Percentiles rank a stretch among this genome's conserved stretches.
These are phyloP conservation scores for Penicillium atrosanguineum DNA, from an alignment of 495 filamentous ascomycete species.

Conservation along the genomic window DNA sequence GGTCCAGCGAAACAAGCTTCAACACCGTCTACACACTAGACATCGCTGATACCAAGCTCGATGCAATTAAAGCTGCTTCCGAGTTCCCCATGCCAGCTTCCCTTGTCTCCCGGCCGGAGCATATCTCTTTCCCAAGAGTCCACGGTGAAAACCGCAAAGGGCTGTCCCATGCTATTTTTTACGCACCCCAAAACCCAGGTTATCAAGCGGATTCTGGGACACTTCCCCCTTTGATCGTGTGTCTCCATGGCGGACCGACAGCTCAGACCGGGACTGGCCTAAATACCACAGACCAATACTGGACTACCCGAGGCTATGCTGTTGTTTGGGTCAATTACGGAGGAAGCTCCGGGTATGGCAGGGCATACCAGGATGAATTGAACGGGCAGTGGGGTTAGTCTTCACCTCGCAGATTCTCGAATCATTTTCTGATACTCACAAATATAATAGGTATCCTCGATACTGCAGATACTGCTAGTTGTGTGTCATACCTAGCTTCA, in stretches of 20 bases:
- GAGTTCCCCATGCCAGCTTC: conserved; percentile 19
- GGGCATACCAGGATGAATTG: conserved; percentile 35
- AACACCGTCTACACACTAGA: conserved; percentile 10
- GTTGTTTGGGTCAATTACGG: conserved; percentile 40
- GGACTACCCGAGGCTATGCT: conserved; percentile 45
- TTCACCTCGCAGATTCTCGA: not conserved
- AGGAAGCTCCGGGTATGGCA: conserved; percentile 42
- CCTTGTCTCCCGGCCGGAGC: conserved; percentile 29
- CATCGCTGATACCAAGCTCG: conserved; percentile 11
- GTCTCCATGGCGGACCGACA: conserved; percentile 45
- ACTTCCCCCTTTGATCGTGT: conserved; percentile 42
- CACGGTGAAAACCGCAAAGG: conserved; percentile 14
- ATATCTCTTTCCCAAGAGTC: conserved; percentile 33
- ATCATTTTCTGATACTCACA: not conserved
- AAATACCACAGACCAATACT: conserved; percentile 37
- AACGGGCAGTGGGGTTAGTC: conserved; percentile 33
- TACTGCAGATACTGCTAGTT: conserved; percentile 29
- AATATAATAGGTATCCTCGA: conserved; percentile 19
- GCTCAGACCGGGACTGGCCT: conserved; percentile 31
- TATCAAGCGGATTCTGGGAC: conserved; percentile 25
- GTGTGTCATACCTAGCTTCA: conserved; percentile 29
- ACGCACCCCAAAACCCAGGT: conserved; percentile 36
- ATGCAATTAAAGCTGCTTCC: conserved; percentile 7
- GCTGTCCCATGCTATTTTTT: conserved; percentile 34
- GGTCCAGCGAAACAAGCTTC: conserved; percentile 6